Base-by-base conservation (phyloP, 1,139 yeast genomes). In the Yamadazyma conglobata region DNA sequence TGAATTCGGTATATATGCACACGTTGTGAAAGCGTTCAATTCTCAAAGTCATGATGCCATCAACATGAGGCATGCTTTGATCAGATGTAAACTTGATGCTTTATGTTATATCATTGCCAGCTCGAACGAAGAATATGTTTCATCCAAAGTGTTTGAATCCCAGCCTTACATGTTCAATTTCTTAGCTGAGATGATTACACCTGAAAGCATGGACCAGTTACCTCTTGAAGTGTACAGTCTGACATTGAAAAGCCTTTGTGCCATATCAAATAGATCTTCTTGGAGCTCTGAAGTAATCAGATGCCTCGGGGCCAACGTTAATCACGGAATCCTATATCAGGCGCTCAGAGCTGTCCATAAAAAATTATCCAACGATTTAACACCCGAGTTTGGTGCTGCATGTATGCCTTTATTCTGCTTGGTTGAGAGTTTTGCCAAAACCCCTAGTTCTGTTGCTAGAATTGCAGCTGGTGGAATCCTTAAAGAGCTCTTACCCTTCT, bases 221-320 rank as follows among this genome's bases (percentile, higher is more conserved):
- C 70, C 86, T 4, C 50, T 48, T 11, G 73, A 66, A 1, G 67
- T 85, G 3, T 69, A 77, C 32, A 60, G 71, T 27, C 71, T 79
- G 31, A 86, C 91, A 0, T 56, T 81, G 30, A 76, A 77, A 42
- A 75, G 91, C 0, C 65, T 89, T 37, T 86, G 85, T 40, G 76
- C 81, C 38, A 76, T 87, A 10, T 75, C 95, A 3, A 63, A 73
- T 26, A 81, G 79, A 47, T 76, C 78, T 30, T 71, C 73, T 3
- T 82, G 89, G 74, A 80, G 91, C 14, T 70, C 81, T 27, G 96
- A 89, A 42, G 69, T 89, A 20, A 69, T 88, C 34, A 69, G 87
- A 37, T 78, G 87, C n/a, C 58, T 88, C 44, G 87, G 93, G n/a
- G 96, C 93, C 4, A 87, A 87, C 49, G 88, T 89, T 21, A 79